Percentiles rank a stretch among this genome's conserved stretches.
Evolutionary conservation across 768 basidiomycete species (phyloP).

Genomic region (Floccularia luteovirens): DNA sequence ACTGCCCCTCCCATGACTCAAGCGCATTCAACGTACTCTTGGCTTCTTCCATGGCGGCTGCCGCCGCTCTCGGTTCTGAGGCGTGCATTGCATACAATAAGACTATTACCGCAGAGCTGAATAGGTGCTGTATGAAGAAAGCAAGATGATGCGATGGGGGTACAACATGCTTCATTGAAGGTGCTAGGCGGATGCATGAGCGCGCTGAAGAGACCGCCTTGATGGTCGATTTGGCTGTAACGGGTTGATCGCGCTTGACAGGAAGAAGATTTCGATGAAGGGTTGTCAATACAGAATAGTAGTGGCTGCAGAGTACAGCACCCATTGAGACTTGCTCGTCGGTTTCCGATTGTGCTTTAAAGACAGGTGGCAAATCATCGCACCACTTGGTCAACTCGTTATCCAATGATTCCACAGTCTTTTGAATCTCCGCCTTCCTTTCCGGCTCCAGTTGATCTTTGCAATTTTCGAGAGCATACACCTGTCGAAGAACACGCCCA

Average conservation of each 20-base stretch:
- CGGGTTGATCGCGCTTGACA: constrained; percentile 62
- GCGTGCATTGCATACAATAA: constrained; percentile 84
- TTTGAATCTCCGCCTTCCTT: constrained; percentile 69
- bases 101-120: constrained; percentile 84
- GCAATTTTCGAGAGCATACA: constrained; percentile 75
- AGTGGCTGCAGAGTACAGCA: constrained; percentile 80
- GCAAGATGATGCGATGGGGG: constrained; percentile 83
- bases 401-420: constrained; percentile 72
- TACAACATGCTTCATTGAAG: constrained; percentile 77
- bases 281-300: constrained; percentile 82
- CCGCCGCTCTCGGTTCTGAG: constrained; percentile 53
- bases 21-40: constrained; percentile 63
- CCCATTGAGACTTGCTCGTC: constrained; percentile 83
- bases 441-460: constrained; percentile 69
- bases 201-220: constrained; percentile 83
- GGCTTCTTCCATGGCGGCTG: constrained; percentile 77
- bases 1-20: constrained; percentile 76
- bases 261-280: constrained; percentile 86
- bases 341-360: constrained; percentile 68
- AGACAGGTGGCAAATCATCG: constrained; percentile 63
- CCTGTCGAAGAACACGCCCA: constrained; percentile 73
- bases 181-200: constrained; percentile 78
- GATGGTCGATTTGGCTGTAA: constrained; percentile 63
- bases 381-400: constrained; percentile 77
- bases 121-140: constrained; percentile 85